Evolutionary conservation across 352 stramenopile species (phyloP).

Genomic region (Phytophthora sp.): DNA sequence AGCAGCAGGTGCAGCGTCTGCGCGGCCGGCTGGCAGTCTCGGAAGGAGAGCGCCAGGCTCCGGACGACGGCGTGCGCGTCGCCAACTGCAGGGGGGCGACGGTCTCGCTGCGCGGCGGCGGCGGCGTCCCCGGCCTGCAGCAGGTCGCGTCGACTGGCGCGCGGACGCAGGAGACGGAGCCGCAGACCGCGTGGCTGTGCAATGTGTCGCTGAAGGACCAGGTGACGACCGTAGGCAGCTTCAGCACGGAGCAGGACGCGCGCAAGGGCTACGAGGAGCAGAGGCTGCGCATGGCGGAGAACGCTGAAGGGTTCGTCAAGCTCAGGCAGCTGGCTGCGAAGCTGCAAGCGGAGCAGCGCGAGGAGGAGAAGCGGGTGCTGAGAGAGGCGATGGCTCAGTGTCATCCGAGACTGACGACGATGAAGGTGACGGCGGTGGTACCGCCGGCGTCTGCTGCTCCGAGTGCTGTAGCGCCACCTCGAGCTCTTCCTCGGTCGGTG

Average conservation of each 20-base stretch:
- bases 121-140: slow-evolving; percentile 53
- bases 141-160: slow-evolving; percentile 8
- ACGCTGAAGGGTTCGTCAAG: slow-evolving; percentile 27
- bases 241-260: slow-evolving; percentile 42
- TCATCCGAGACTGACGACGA: slow-evolving; percentile 44
- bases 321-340: slow-evolving; percentile 33
- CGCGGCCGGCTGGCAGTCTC: slow-evolving; percentile 8
- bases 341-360: slow-evolving; percentile 26
- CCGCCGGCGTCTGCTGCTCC: not conserved
- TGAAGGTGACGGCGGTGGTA: slow-evolving; percentile 24
- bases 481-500: too few relatives aligned
- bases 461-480: too few relatives aligned
- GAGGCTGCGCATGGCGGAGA: slow-evolving; percentile 31
- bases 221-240: slow-evolving; percentile 45
- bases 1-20: slow-evolving; percentile 19
- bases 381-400: slow-evolving; percentile 47
- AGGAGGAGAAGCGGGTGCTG: slow-evolving; percentile 40
- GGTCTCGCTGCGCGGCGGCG: slow-evolving; percentile 37
- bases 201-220: slow-evolving; percentile 57
- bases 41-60: slow-evolving; percentile 19
- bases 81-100: slow-evolving; percentile 18
- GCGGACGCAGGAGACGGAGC: not conserved
- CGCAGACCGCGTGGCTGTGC: slow-evolving; percentile 44
- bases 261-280: slow-evolving; percentile 54
- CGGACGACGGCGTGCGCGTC: slow-evolving; percentile 20